Conservation (phyloP, 495 filamentous ascomycete genomes). For the Tuber borchii region DNA sequence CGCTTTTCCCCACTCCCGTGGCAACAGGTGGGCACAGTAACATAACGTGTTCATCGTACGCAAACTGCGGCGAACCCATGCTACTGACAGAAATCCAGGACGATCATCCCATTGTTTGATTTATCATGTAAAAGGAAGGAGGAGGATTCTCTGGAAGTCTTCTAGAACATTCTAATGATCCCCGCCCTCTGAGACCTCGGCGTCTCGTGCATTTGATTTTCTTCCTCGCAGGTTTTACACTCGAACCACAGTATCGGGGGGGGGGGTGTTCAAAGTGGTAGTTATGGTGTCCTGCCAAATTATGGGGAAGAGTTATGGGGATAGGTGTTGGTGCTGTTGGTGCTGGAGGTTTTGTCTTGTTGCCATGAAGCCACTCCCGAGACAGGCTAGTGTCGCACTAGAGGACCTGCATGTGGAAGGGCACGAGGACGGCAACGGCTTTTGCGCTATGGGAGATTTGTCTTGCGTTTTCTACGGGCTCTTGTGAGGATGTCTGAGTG, state of each 20-base stretch:
- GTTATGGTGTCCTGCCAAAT: background rate
- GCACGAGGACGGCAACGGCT: conserved; percentile 32
- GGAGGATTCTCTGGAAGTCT: conserved; percentile 21
- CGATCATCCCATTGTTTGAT: background rate
- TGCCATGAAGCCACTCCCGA: conserved; percentile 36
- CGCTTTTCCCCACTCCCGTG: background rate
- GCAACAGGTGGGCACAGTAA: background rate
- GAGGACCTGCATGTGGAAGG: conserved; percentile 24
- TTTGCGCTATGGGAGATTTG: conserved; percentile 17
- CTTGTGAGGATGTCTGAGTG: background rate
- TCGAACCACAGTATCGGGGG: background rate
- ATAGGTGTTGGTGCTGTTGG: conserved; percentile 6
- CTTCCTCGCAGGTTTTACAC: conserved; percentile 17
- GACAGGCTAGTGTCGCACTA: conserved; percentile 36
- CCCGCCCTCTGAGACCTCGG: conserved; percentile 26
- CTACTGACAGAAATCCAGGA: background rate
- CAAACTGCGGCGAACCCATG: background rate
- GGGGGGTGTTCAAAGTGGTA: background rate
- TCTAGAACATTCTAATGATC: conserved; percentile 32
- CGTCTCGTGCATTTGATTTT: conserved; percentile 38
- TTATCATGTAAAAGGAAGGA: background rate
- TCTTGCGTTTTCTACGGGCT: background rate
- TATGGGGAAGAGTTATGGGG: background rate
- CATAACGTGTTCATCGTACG: background rate
- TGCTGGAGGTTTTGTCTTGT: background rate